Percentiles rank a stretch among this genome's conserved stretches.
phyloP scores from a whole-genome alignment of 2,329 filamentous ascomycete genomes.

The Polytolypa hystricis region DNA sequence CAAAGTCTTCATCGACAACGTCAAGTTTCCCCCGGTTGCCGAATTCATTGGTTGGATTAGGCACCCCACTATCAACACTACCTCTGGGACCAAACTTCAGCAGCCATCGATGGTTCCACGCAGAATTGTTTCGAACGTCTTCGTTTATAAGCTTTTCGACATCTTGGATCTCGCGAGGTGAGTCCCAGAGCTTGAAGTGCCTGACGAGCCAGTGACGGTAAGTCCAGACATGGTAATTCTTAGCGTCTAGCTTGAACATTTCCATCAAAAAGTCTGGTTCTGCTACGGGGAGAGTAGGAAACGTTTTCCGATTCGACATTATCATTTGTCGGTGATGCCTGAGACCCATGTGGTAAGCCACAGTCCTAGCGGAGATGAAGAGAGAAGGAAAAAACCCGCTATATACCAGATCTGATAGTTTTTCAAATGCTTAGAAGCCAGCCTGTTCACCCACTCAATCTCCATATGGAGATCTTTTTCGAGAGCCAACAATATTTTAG shows the following conservation, averaged over 20 bases:
- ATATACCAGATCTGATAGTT: slow-evolving; percentile 92
- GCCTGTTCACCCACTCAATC: slow-evolving; percentile 72
- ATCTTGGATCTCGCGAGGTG: slow-evolving; percentile 51
- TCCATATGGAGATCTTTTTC: slow-evolving; percentile 57
- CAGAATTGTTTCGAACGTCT: slow-evolving; percentile 91
- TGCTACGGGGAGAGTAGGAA: slow-evolving; percentile 46
- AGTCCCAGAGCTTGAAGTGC: slow-evolving; percentile 49
- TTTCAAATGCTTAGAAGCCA: slow-evolving; percentile 76
- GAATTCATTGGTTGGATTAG: slow-evolving; percentile 12
- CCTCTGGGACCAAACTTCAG: slow-evolving; percentile 61
- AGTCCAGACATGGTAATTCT: slow-evolving; percentile 98
- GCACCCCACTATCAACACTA: slow-evolving; percentile 28
- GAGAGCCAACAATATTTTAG: slow-evolving; percentile 61
- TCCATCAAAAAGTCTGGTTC: slow-evolving; percentile 65
- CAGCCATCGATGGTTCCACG: slow-evolving; percentile 96
- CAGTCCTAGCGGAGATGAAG: background rate
- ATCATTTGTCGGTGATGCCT: slow-evolving; percentile 49
- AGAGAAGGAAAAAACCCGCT: background rate
- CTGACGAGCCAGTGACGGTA: slow-evolving; percentile 75
- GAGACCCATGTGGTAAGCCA: slow-evolving; percentile 13
- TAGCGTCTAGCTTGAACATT: slow-evolving; percentile 78
- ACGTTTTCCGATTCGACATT: slow-evolving; percentile 38
- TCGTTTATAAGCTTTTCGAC: slow-evolving; percentile 61
- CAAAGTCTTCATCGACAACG: slow-evolving; percentile 48
- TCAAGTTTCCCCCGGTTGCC: slow-evolving; percentile 22